Conservation (phyloP, 2,329 filamentous ascomycete genomes). For the Pseudogymnoascus sp. region DNA sequence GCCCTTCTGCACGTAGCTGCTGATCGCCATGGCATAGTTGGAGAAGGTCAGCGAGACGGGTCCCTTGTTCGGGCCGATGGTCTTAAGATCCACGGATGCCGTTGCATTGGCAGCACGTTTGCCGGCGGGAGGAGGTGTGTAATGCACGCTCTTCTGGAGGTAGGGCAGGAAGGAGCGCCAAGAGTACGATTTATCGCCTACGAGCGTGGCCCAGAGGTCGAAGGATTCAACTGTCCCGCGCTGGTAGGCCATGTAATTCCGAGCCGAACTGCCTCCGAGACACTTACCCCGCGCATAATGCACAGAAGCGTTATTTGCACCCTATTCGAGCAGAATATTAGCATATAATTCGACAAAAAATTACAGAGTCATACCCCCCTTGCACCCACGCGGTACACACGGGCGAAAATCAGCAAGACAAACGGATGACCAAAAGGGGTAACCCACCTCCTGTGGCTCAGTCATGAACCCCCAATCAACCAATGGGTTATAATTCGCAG, state of each 20-base stretch:
- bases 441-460: conserved; percentile 19
- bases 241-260: conserved; percentile 30
- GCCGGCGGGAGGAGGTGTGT: conserved; percentile 22
- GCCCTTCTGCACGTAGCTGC: conserved; percentile 13
- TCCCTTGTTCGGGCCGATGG: background rate
- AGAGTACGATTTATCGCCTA: conserved; percentile 37
- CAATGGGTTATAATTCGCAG: background rate
- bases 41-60: conserved; percentile 8
- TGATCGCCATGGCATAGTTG: conserved; percentile 14
- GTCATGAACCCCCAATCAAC: conserved; percentile 27
- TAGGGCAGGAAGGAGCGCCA: conserved; percentile 34
- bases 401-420: conserved; percentile 9
- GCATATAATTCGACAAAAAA: background rate
- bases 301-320: conserved; percentile 11
- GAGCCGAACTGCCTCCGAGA: conserved; percentile 25
- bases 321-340: conserved; percentile 15
- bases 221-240: conserved; percentile 31
- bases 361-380: background rate
- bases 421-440: background rate
- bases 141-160: conserved; percentile 31
- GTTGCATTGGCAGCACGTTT: conserved; percentile 12
- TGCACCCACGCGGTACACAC: background rate
- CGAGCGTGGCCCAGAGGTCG: conserved; percentile 27
- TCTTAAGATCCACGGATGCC: background rate
- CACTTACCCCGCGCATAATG: conserved; percentile 27